Percentiles rank a stretch among this genome's conserved stretches.
Evolutionary conservation across 2,329 filamentous ascomycete species (phyloP).

Genomic region (Apiospora sp.): DNA sequence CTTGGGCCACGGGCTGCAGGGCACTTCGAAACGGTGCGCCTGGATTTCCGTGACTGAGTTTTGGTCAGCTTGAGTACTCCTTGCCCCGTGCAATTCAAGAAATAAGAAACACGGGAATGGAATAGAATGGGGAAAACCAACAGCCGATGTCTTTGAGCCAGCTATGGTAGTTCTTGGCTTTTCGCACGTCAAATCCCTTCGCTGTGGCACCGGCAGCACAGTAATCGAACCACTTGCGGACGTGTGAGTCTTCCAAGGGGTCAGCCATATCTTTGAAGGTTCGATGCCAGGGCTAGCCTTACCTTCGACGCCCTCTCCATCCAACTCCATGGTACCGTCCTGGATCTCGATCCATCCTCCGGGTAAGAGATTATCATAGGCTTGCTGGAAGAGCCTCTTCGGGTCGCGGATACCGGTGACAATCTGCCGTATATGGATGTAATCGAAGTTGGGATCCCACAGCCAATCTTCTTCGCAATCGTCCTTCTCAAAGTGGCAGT

Average conservation of each 20-base stretch:
- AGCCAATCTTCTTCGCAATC: conserved; percentile 26
- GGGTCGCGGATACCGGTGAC: conserved; percentile 22
- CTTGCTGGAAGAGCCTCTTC: conserved; percentile 24
- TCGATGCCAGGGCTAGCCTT: background rate
- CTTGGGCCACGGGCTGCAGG: conserved; percentile 24
- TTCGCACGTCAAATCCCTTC: conserved; percentile 21
- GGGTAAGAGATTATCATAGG: conserved; percentile 21
- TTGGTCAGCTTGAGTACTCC: background rate
- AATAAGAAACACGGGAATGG: background rate
- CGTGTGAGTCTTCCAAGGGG: background rate
- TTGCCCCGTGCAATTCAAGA: too few species aligned
- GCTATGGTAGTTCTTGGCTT: conserved; percentile 3
- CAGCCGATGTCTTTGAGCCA: conserved; percentile 25
- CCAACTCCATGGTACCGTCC: conserved; percentile 15
- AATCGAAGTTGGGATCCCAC: conserved; percentile 24
- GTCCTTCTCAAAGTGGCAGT: conserved; percentile 23
- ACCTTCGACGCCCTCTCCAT: background rate
- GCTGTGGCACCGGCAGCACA: conserved; percentile 1
- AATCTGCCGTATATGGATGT: conserved; percentile 19
- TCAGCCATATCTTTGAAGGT: background rate
- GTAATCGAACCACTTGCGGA: conserved; percentile 23
- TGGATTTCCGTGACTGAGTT: conserved; percentile 22
- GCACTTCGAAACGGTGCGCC: conserved; percentile 21
- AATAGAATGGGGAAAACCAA: background rate
- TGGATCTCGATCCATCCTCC: conserved; percentile 26